A percentile compares a stretch with the other conserved stretches of the same genome.
phyloP scores from a whole-genome alignment of 306 rosid genomes.

The Biancaea sappan region DNA sequence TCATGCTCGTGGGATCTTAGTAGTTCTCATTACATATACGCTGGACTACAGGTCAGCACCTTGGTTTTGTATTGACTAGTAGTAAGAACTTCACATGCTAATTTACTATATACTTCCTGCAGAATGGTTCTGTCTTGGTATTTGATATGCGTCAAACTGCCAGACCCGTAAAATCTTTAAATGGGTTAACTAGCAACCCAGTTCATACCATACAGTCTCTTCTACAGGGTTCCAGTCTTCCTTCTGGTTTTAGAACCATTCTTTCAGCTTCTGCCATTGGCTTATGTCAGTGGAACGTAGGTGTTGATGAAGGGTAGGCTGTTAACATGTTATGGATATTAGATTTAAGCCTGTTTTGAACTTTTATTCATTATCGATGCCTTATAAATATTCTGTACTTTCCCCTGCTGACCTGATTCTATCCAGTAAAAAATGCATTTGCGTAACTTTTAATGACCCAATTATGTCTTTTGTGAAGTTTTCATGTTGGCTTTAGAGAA shows the following conservation, averaged over 20 bases:
- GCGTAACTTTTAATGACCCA: slow-evolving; percentile 8
- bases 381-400: not conserved
- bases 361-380: slow-evolving; percentile 14
- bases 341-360: not conserved
- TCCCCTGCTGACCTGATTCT: not conserved
- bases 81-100: slow-evolving; percentile 14
- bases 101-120: slow-evolving; percentile 34
- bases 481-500: not conserved
- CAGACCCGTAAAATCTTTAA: slow-evolving; percentile 63
- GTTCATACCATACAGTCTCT: slow-evolving; percentile 79
- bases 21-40: slow-evolving; percentile 59
- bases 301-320: slow-evolving; percentile 73
- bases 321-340: slow-evolving; percentile 26
- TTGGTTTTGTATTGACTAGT: slow-evolving; percentile 24
- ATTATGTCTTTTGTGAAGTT: not conserved
- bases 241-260: slow-evolving; percentile 51
- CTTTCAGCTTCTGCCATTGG: slow-evolving; percentile 89
- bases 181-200: slow-evolving; percentile 72
- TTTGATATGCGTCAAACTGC: slow-evolving; percentile 83
- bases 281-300: slow-evolving; percentile 73
- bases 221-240: slow-evolving; percentile 47
- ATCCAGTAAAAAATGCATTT: not conserved
- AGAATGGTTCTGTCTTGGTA: slow-evolving; percentile 83
- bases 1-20: slow-evolving; percentile 91
- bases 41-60: slow-evolving; percentile 82